Base-by-base conservation (phyloP, 2,329 filamentous ascomycete genomes). In the Zelopaecilomyces penicillatus region DNA sequence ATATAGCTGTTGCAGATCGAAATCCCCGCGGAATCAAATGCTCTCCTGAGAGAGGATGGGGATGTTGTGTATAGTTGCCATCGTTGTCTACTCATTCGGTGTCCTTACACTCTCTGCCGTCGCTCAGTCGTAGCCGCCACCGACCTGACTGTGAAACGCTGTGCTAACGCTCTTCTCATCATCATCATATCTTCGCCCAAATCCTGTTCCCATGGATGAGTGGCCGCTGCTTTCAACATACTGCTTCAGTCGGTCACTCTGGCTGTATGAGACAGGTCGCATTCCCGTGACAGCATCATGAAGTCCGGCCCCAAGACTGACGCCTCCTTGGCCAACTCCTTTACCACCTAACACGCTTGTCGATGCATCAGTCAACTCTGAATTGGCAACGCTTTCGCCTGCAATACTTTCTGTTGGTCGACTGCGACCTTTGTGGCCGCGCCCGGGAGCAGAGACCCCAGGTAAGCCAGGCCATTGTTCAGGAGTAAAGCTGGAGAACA, bases 91-190 rank as follows among this genome's bases (percentile, higher is more conserved):
- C 50, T 56, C 51, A 48, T 57, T 53, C 50, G 19, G 19, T 19
- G 52, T 50, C 51, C 52, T 51, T 49, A 49, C 48, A 49, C 46
- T 48, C 57, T 49, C 50, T 44, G 33, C 45, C 29, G 43, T 54
- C 50, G 42, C 60, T 75, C 72, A 75, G 59, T 76, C 73, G 53
- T 74, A 76, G 48, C 73, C 72, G 19, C 75, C 71, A 51, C 87
- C 89, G 54, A 96, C 82, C 66, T 97, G 93, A 69, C 89, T 96
- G 50, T 91, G 90, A 69, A 97, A 98, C 40, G 90, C 90, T 42
- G 93, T 97, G 60, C 88, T 95, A 58, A 97, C 81, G 66, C 91
- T 97, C 68, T 93, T 88, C 58, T 93, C 88, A 62, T 97, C 93
- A 54, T 98, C 93, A 54, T 98, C 93, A 50, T 84, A 80, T 42